Conservation (phyloP, 1,284 basidiomycete species). For the Omphalotus olearius region DNA sequence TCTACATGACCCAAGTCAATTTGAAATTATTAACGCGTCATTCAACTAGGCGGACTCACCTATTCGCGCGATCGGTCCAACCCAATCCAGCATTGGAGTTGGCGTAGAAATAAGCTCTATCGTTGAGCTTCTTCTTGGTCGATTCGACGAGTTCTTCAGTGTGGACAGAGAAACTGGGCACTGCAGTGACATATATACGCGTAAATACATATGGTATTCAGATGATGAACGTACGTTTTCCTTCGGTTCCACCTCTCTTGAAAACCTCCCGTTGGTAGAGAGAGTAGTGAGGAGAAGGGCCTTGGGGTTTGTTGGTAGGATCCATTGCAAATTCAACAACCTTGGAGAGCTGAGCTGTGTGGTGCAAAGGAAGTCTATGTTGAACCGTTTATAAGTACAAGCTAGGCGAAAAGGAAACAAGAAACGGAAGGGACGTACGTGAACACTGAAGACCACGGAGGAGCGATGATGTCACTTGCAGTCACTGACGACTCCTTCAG, state of each 20-base stretch:
- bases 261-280: constrained; percentile 48
- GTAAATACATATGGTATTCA: neutral
- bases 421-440: too few species aligned
- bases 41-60: constrained; percentile 29
- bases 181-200: neutral
- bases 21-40: neutral
- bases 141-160: constrained; percentile 46
- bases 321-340: constrained; percentile 31
- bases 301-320: constrained; percentile 46
- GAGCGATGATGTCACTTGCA: too few species aligned
- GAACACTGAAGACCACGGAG: too few species aligned
- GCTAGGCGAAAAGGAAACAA: too few species aligned
- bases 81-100: constrained; percentile 54
- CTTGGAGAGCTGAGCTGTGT: neutral
- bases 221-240: constrained; percentile 26
- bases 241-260: constrained; percentile 37
- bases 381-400: too few species aligned
- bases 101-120: constrained; percentile 52
- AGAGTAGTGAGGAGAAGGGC: constrained; percentile 52
- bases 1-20: constrained; percentile 13
- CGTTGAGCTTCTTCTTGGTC: constrained; percentile 46
- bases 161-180: constrained; percentile 38
- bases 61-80: constrained; percentile 52
- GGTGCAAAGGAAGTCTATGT: too few species aligned
- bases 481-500: too few species aligned